phyloP scores from a whole-genome alignment of 2,329 filamentous ascomycete genomes.

The Botryotinia calthae region DNA sequence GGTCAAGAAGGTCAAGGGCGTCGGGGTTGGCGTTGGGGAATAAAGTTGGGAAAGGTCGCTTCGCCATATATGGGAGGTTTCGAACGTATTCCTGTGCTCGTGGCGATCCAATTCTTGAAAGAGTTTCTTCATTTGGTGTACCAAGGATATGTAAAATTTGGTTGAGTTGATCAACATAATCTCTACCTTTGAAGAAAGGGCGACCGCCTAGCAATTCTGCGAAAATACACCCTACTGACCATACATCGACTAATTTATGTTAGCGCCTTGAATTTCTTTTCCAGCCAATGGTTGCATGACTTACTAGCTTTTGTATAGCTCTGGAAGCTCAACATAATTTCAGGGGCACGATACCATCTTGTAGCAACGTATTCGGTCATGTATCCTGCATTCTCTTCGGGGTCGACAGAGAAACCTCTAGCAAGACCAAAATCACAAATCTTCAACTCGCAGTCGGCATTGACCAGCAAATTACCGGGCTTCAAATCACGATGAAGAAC shows the following conservation, averaged over 20 bases:
- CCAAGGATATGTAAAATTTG: slow-evolving; percentile 98
- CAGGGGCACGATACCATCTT: slow-evolving; percentile 95
- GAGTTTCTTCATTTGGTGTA: slow-evolving; percentile 91
- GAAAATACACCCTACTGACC: slow-evolving; percentile 97
- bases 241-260: slow-evolving; percentile 78
- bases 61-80: slow-evolving; percentile 92
- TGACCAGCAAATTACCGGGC: slow-evolving; percentile 94
- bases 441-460: slow-evolving; percentile 98
- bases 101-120: slow-evolving; percentile 89
- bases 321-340: slow-evolving; percentile 99
- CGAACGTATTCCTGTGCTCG: slow-evolving; percentile 97
- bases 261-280: slow-evolving; percentile 14
- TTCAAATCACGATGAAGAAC: slow-evolving; percentile 96
- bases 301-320: slow-evolving; percentile 99
- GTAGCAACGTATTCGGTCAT: slow-evolving; percentile 99
- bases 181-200: slow-evolving; percentile 98
- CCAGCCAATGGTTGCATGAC: slow-evolving; percentile 45
- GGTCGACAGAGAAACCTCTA: slow-evolving; percentile 93
- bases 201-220: slow-evolving; percentile 93
- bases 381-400: slow-evolving; percentile 97
- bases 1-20: slow-evolving; percentile 90
- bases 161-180: slow-evolving; percentile 99
- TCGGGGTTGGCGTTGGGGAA: slow-evolving; percentile 96
- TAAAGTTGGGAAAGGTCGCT: slow-evolving; percentile 81
- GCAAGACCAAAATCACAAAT: slow-evolving; percentile 98